Conservation (phyloP, 805 yeast species). For the Scheffersomyces stipitis region DNA sequence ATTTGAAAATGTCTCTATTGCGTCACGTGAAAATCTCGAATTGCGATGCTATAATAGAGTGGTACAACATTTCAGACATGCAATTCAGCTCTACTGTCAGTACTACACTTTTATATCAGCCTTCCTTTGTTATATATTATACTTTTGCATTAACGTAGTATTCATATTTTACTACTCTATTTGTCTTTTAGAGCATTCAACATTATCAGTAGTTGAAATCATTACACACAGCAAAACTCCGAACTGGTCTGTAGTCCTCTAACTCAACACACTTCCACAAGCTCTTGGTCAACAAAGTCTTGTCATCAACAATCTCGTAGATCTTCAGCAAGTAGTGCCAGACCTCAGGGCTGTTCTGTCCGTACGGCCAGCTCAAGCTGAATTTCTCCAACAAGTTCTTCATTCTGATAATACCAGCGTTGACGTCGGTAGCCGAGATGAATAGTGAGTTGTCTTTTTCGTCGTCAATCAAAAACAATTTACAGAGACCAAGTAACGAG, state of each 20-base stretch:
- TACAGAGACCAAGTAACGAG: conserved; percentile 56
- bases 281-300: conserved; percentile 43
- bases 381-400: conserved; percentile 44
- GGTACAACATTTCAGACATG: too few relatives aligned
- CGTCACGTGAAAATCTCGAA: too few relatives aligned
- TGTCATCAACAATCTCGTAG: conserved; percentile 59
- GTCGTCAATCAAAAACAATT: conserved; percentile 46
- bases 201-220: conserved; percentile 18
- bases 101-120: too few relatives aligned
- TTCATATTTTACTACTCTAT: too few relatives aligned
- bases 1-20: too few relatives aligned
- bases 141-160: too few relatives aligned
- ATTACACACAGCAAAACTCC: conserved; percentile 35
- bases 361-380: conserved; percentile 39
- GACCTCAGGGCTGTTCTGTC: conserved; percentile 50
- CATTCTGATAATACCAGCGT: conserved; percentile 61
- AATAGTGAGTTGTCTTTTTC: conserved; percentile 37
- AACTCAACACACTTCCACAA: conserved; percentile 65
- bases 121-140: too few relatives aligned
- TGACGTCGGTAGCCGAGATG: conserved; percentile 53
- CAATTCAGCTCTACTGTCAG: too few relatives aligned
- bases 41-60: too few relatives aligned
- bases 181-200: too few relatives aligned
- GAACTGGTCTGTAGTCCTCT: conserved; percentile 60
- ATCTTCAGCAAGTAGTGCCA: conserved; percentile 69